Percentiles rank a stretch among this genome's conserved stretches.
phyloP scores from a whole-genome alignment of 164 flowering plant genomes.

The Tinospora cordifolia region DNA sequence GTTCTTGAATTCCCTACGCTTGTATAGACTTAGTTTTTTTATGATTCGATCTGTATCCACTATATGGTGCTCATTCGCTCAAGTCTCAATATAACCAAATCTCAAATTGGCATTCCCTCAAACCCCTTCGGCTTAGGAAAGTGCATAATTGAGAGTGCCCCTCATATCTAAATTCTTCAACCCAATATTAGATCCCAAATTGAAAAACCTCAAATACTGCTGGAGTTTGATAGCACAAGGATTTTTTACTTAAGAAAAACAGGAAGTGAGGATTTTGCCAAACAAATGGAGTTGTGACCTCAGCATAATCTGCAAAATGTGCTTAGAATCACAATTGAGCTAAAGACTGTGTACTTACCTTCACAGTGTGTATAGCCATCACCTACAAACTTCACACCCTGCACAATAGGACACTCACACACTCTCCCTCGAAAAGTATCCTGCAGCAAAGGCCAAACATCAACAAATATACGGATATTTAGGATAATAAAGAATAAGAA shows the following conservation, averaged over 20 bases:
- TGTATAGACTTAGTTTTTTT: too few species aligned
- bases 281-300: neutral
- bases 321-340: neutral
- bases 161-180: too few species aligned
- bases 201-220: neutral
- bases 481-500: neutral
- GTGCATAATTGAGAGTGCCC: too few species aligned
- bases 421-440: slow-evolving; percentile 96
- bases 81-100: too few species aligned
- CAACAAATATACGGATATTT: neutral
- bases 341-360: slow-evolving; percentile 48
- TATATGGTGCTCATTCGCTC: too few species aligned
- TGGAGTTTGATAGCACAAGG: neutral
- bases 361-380: slow-evolving; percentile 91
- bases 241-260: neutral
- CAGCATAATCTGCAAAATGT: neutral
- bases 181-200: too few species aligned
- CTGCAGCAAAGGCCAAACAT: slow-evolving; percentile 26
- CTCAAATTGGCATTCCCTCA: too few species aligned
- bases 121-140: too few species aligned
- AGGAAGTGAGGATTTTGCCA: neutral
- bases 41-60: too few species aligned
- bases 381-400: slow-evolving; percentile 76
- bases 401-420: slow-evolving; percentile 82
- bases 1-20: too few species aligned